Conservation (phyloP, 176 grass and related monocot species). For the Oryza glaberrima region DNA sequence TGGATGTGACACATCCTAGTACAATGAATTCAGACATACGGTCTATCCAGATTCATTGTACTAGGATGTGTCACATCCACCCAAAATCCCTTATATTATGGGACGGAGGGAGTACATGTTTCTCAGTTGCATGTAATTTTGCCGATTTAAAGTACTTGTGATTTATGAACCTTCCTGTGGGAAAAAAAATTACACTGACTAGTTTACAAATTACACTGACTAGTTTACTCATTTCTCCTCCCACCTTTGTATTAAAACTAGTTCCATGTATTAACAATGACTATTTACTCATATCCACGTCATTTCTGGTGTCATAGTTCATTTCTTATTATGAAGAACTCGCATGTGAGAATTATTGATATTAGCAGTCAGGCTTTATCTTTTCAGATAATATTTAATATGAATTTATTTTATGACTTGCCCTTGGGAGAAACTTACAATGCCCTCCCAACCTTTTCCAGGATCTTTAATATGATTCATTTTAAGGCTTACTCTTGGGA, state of each 20-base stretch:
- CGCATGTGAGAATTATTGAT: not conserved
- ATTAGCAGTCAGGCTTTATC: constrained; percentile 2
- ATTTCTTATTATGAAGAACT: not conserved
- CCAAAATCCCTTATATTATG: no score
- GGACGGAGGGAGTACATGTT: not conserved
- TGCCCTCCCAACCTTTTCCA: not conserved
- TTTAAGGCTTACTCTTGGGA: constrained; percentile 7
- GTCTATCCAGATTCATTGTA: no score
- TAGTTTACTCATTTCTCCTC: not conserved
- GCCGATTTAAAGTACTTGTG: not conserved
- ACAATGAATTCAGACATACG: no score
- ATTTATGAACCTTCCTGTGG: not conserved
- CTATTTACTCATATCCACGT: not conserved
- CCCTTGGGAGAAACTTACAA: constrained; percentile 32
- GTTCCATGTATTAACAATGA: not conserved
- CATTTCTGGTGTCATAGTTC: not conserved
- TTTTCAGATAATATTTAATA: constrained; percentile 2
- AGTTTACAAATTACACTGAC: not conserved
- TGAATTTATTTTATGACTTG: constrained; percentile 17
- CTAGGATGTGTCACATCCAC: no score
- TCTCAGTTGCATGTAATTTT: constrained; percentile 16
- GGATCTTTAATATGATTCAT: constrained; percentile 29
- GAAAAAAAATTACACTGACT: not conserved
- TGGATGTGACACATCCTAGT: no score
- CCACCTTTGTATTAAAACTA: not conserved